Evolutionary conservation across 139 green algal genomes (phyloP), one percentile per base, ranked within the genome.

Genomic region (Micractinium conductrix): DNA sequence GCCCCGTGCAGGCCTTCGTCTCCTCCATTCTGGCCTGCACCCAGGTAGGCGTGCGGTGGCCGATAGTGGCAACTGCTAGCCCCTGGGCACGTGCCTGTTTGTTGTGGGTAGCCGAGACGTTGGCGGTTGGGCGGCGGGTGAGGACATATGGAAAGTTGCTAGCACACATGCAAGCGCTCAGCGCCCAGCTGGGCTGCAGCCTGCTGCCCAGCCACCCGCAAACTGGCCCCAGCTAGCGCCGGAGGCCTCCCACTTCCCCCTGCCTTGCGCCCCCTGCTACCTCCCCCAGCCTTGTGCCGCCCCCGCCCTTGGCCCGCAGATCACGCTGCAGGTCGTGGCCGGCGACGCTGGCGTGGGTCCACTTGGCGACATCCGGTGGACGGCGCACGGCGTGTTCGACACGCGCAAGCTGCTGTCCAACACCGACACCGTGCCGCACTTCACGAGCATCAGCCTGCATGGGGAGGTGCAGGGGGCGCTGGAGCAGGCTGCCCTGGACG

Each of bases 21-120:
- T 24, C 28, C 71, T 78, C 71, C 9, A 78, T 78, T 26, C 43
- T 78, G 43, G 71, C 43, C 43, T 78, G 71, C 71, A 78, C 43
- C 12, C 71, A 78, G 71, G 71, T 78, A 16, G 37, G 69, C 24
- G n/a, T n/a, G n/a, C n/a, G n/a, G n/a, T n/a, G n/a, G n/a, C n/a
- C n/a, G n/a, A n/a, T n/a, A n/a, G n/a, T n/a, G n/a, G n/a, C n/a
- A n/a, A n/a, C n/a, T n/a, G n/a, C n/a, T n/a, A n/a, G n/a, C n/a
- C n/a, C n/a, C n/a, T n/a, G n/a, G n/a, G n/a, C n/a, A n/a, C n/a
- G n/a, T n/a, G n/a, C n/a, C n/a, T n/a, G n/a, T n/a, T n/a, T n/a
- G n/a, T n/a, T n/a, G n/a, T n/a, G n/a, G n/a, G n/a, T n/a, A n/a
- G n/a, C n/a, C n/a, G n/a, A n/a, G n/a, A n/a, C n/a, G n/a, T n/a